phyloP scores from a whole-genome alignment of 345 rosid species.

The Lepidium africanum region DNA sequence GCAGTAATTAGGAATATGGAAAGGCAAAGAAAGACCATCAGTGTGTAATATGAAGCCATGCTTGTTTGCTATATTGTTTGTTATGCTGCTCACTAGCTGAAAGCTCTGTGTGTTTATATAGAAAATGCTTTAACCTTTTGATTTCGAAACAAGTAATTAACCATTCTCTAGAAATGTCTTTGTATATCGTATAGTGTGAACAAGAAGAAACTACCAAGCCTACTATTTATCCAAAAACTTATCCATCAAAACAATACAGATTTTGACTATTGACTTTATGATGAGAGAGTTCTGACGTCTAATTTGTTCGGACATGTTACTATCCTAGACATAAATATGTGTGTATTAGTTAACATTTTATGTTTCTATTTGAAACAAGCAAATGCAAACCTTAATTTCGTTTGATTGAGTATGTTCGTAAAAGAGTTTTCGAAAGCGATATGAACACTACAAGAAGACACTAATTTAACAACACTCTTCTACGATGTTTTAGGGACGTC shows the following conservation, averaged over 20 bases:
- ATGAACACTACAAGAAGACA: no score
- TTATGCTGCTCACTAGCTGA: neutral
- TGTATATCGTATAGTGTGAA: conserved; percentile 5
- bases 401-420: no score
- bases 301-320: conserved; percentile 15
- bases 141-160: neutral
- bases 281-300: conserved; percentile 12
- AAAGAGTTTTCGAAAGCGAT: no score
- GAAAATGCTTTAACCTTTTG: neutral
- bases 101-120: neutral
- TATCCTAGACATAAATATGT: neutral
- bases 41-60: conserved; percentile 20
- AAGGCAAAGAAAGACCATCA: conserved; percentile 11
- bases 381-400: neutral
- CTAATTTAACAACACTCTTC: no score
- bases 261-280: conserved; percentile 8
- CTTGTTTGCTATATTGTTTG: neutral
- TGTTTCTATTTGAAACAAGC: neutral
- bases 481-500: no score
- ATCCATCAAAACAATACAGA: neutral
- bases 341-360: neutral
- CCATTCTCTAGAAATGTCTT: neutral
- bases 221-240: conserved; percentile 13
- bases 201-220: conserved; percentile 1
- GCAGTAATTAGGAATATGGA: conserved; percentile 20